A percentile compares a stretch with the other conserved stretches of the same genome.
These are phyloP conservation scores for Stemphylium lycopersici DNA, from an alignment of 2,329 filamentous ascomycete genomes.

Conservation along the genomic window DNA sequence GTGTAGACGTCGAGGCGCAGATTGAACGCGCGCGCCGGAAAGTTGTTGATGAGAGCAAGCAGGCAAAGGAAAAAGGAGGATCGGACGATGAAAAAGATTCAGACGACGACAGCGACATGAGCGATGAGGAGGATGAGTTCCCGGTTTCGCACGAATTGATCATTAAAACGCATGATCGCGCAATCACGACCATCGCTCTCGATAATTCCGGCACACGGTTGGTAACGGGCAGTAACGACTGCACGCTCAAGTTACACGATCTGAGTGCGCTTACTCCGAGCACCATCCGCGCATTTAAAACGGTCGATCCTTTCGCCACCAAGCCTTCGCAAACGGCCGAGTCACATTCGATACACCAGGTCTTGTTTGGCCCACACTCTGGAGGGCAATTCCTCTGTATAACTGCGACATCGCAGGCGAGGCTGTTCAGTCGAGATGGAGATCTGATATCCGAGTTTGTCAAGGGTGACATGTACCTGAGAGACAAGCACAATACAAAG, in stretches of 20 bases:
- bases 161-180: conserved; percentile 88
- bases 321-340: conserved; percentile 76
- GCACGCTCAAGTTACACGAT: conserved; percentile 89
- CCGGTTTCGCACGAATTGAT: conserved; percentile 92
- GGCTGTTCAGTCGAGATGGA: conserved; percentile 87
- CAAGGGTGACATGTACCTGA: conserved; percentile 97
- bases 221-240: conserved; percentile 90
- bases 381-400: conserved; percentile 84
- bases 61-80: conserved; percentile 34
- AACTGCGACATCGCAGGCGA: conserved; percentile 86
- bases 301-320: conserved; percentile 80
- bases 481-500: conserved; percentile 97
- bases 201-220: conserved; percentile 85
- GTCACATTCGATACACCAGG: conserved; percentile 85
- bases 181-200: conserved; percentile 81
- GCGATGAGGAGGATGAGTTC: conserved; percentile 80
- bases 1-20: conserved; percentile 77
- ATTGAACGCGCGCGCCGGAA: conserved; percentile 77
- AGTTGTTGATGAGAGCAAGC: conserved; percentile 48
- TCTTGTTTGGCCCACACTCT: conserved; percentile 83
- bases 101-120: conserved; percentile 62
- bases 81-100: conserved; percentile 43
- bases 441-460: conserved; percentile 85
- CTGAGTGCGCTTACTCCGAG: conserved; percentile 95
- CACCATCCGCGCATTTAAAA: conserved; percentile 91